Evolutionary conservation across 352 stramenopile genomes (phyloP).

Genomic region (Phytophthora citrophthora): DNA sequence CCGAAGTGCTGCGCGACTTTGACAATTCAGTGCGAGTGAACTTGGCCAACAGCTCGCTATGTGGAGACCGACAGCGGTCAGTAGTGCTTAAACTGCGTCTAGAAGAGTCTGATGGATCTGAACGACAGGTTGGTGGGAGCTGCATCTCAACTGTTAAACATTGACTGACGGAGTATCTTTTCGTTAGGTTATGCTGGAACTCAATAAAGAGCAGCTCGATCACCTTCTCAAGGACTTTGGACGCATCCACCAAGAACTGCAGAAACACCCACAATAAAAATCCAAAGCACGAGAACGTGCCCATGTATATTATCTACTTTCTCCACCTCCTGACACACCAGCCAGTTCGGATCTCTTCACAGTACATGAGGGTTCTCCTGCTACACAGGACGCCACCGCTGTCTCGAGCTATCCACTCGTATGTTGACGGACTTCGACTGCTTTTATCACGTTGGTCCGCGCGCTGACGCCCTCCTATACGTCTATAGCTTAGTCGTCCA

Average conservation of each 20-base stretch:
- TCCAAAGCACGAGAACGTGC: conserved; percentile 24
- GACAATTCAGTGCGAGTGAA: conserved; percentile 79
- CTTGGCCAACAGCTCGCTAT: conserved; percentile 66
- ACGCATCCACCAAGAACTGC: conserved; percentile 38
- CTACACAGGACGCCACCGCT: conserved; percentile 8
- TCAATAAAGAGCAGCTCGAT: conserved; percentile 46
- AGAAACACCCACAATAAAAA: conserved; percentile 27
- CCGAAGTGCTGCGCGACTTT: conserved; percentile 57
- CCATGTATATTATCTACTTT: conserved; percentile 42
- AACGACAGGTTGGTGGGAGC: conserved; percentile 37
- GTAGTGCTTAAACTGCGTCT: conserved; percentile 69
- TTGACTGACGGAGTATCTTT: conserved; percentile 1
- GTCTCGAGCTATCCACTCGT: conserved; percentile 8
- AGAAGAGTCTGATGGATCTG: conserved; percentile 25
- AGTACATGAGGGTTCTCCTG: conserved; percentile 14
- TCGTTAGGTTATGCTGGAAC: conserved; percentile 55
- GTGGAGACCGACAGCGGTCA: conserved; percentile 42
- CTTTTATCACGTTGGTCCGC: conserved; percentile 11
- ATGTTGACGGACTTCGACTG: conserved; percentile 3
- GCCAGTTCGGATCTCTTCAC: conserved; percentile 9
- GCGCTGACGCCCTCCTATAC: conserved; percentile 23
- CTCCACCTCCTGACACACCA: conserved; percentile 15
- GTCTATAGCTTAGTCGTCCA: conserved; percentile 91
- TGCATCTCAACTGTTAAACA: neutral
- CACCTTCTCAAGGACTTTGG: conserved; percentile 48